A percentile compares a stretch with the other conserved stretches of the same genome.
Evolutionary conservation across 345 rosid species (phyloP).

Genomic region (Syzygium aromaticum): DNA sequence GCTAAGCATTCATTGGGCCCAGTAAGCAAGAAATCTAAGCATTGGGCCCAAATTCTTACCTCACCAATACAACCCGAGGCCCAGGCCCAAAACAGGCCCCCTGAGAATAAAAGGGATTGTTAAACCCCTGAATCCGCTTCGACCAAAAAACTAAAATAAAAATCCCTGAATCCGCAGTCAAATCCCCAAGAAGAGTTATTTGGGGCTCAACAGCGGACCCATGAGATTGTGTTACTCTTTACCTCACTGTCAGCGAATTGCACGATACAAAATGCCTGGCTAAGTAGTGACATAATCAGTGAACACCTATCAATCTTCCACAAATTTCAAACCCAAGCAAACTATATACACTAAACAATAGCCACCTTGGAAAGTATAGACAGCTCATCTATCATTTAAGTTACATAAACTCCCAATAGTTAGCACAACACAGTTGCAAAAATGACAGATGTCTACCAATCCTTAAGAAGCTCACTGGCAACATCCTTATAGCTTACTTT

Average conservation of each 20-base stretch:
- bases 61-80: not conserved
- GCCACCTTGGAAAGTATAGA: not conserved
- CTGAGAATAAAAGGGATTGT: not conserved
- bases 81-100: not conserved
- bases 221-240: not conserved
- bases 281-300: not conserved
- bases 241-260: not conserved
- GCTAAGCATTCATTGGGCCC: not conserved
- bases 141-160: no score
- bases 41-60: not conserved
- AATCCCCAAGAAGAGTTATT: not conserved
- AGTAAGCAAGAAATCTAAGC: not conserved
- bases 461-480: constrained; percentile 58
- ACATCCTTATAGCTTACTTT: constrained; percentile 88
- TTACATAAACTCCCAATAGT: not conserved
- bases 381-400: not conserved
- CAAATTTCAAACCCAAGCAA: not conserved
- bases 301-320: not conserved
- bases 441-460: constrained; percentile 16
- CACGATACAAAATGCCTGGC: not conserved
- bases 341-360: not conserved
- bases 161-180: not conserved
- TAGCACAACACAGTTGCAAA: not conserved
- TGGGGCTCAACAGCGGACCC: not conserved
- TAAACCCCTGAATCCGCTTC: no score